Percentiles rank a stretch among this genome's conserved stretches.
Evolutionary conservation across 2,329 filamentous ascomycete species (phyloP).

Genomic region (Erysiphe pulchra): DNA sequence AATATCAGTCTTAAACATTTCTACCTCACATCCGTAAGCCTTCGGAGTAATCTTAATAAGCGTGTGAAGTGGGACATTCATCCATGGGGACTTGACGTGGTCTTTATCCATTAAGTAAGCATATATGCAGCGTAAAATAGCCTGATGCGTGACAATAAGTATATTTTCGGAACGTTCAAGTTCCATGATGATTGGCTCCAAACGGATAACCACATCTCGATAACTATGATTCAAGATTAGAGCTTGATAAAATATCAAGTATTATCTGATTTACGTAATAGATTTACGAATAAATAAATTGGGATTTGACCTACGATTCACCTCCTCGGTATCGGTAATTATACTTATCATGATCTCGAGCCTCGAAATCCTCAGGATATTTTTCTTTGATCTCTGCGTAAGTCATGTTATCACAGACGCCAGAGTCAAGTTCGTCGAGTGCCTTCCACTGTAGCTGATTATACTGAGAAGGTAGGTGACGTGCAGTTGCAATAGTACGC

Average conservation of each 20-base stretch:
- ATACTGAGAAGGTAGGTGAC: constrained; percentile 54
- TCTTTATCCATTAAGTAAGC: constrained; percentile 97
- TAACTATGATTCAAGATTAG: constrained; percentile 20
- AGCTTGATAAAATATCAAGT: background rate
- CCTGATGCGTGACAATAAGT: constrained; percentile 92
- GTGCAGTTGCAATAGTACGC: constrained; percentile 77
- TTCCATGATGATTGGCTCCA: constrained; percentile 99
- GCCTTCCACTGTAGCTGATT: constrained; percentile 98
- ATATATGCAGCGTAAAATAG: constrained; percentile 88
- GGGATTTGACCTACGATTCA: constrained; percentile 33
- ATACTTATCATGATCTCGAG: constrained; percentile 96
- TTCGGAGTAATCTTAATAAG: constrained; percentile 89
- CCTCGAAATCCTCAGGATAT: constrained; percentile 84
- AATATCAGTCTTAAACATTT: constrained; percentile 72
- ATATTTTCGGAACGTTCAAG: constrained; percentile 90
- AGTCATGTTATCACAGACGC: constrained; percentile 87
- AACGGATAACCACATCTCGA: constrained; percentile 85
- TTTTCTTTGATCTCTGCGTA: constrained; percentile 64
- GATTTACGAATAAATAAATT: background rate
- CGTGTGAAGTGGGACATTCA: constrained; percentile 91
- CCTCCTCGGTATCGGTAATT: constrained; percentile 97
- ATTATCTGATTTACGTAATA: too few species aligned
- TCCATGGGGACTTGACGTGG: constrained; percentile 85
- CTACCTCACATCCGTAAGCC: constrained; percentile 80
- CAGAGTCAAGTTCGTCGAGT: constrained; percentile 85